Evolutionary conservation across 1,139 yeast genomes (phyloP).

Genomic region (Saccharomyces hybrid): DNA sequence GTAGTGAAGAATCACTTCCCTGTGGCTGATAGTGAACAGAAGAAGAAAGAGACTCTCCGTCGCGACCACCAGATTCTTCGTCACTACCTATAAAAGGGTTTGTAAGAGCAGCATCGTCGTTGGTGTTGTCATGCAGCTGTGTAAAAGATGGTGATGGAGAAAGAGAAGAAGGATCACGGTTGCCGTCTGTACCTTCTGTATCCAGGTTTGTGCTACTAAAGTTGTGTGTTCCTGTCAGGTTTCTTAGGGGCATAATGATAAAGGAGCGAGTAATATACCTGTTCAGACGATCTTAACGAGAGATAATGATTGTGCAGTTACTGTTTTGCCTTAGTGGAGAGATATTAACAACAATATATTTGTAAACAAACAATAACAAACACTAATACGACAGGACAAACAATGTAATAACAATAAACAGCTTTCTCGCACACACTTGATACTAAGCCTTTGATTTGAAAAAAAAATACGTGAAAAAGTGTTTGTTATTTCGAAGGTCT

Average conservation of each 20-base stretch:
- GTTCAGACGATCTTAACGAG: background rate
- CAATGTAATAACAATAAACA: background rate
- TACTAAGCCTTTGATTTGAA: background rate
- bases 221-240: background rate
- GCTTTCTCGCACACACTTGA: background rate
- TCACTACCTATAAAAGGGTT: constrained; percentile 23
- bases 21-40: constrained; percentile 5
- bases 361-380: background rate
- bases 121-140: background rate
- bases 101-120: background rate
- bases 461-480: background rate
- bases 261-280: background rate
- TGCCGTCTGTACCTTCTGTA: background rate
- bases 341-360: background rate
- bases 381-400: background rate
- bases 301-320: background rate
- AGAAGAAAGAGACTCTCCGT: constrained; percentile 7
- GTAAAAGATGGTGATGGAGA: background rate
- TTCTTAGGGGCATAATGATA: background rate
- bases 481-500: background rate
- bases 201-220: constrained; percentile 1
- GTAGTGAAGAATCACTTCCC: background rate
- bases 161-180: background rate
- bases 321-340: background rate
- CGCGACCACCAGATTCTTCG: constrained; percentile 16